Evolutionary conservation across 352 stramenopile genomes (phyloP).

Genomic region (Globisporangium ultimum): DNA sequence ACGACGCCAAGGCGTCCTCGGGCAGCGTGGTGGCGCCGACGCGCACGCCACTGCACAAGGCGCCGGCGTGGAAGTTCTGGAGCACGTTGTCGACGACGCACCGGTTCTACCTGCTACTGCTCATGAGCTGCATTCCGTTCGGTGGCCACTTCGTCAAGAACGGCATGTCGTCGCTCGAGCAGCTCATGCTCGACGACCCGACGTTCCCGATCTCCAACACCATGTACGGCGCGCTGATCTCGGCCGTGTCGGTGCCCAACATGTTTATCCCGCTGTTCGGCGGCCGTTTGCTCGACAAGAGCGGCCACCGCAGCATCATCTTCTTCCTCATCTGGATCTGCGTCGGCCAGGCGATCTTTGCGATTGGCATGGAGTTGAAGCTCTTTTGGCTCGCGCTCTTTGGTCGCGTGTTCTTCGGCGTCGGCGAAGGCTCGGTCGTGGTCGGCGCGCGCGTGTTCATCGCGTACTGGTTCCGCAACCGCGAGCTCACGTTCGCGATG

Average conservation of each 20-base stretch:
- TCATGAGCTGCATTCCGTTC: constrained; percentile 86
- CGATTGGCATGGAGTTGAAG: constrained; percentile 65
- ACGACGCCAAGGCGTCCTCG: not conserved
- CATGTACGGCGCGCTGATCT: constrained; percentile 82
- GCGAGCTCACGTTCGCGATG: constrained; percentile 87
- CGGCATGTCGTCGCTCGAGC: constrained; percentile 75
- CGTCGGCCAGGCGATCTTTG: constrained; percentile 76
- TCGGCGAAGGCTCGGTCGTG: constrained; percentile 78
- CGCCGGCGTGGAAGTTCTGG: constrained; percentile 72
- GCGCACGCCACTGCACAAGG: constrained; percentile 29
- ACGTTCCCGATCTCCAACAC: constrained; percentile 80
- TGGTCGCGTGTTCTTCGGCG: constrained; percentile 78
- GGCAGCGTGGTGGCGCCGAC: not conserved
- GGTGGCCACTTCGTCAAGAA: constrained; percentile 89
- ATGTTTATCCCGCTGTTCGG: constrained; percentile 82
- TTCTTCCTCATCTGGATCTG: constrained; percentile 85
- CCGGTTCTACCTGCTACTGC: constrained; percentile 77
- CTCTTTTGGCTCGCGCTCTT: constrained; percentile 80
- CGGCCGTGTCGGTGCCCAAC: constrained; percentile 76
- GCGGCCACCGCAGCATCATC: constrained; percentile 63
- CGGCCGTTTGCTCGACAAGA: constrained; percentile 76
- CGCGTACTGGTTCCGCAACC: constrained; percentile 78
- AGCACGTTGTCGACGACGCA: constrained; percentile 52
- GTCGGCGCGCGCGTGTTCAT: constrained; percentile 80
- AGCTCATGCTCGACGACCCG: constrained; percentile 74